Conservation (phyloP, 1,139 yeast species). For the Barnettozyma hawaiiensis region DNA sequence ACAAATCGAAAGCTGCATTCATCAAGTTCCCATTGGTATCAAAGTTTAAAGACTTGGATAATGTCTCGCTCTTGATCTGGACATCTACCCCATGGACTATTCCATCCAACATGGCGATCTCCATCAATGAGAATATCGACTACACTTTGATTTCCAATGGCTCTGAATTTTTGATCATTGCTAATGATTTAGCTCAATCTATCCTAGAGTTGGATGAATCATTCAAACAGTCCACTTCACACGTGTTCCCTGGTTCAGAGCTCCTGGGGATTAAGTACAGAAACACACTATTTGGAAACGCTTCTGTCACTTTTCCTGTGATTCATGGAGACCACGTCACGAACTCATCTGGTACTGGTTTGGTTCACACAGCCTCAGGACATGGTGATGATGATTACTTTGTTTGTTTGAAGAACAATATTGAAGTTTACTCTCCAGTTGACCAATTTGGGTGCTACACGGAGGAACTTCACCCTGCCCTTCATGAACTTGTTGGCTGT, state of each 20-base stretch:
- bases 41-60: slow-evolving; percentile 13
- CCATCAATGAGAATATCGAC: slow-evolving; percentile 52
- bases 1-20: slow-evolving; percentile 64
- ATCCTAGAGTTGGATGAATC: slow-evolving; percentile 28
- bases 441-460: slow-evolving; percentile 66
- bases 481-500: slow-evolving; percentile 42
- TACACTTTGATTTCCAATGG: slow-evolving; percentile 49
- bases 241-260: slow-evolving; percentile 38
- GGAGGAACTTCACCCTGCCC: slow-evolving; percentile 41
- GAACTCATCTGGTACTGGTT: slow-evolving; percentile 80
- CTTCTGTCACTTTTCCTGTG: slow-evolving; percentile 45
- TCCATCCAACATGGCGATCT: slow-evolving; percentile 80
- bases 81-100: slow-evolving; percentile 99
- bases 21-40: slow-evolving; percentile 57
- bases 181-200: slow-evolving; percentile 36
- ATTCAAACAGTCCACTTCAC: slow-evolving; percentile 20
- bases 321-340: slow-evolving; percentile 81
- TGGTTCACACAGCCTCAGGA: slow-evolving; percentile 97
- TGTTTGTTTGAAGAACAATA: slow-evolving; percentile 52
- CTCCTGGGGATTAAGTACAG: slow-evolving; percentile 44
- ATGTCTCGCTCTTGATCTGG: slow-evolving; percentile 57
- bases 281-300: slow-evolving; percentile 47
- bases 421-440: slow-evolving; percentile 70
- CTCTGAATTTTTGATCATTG: slow-evolving; percentile 40
- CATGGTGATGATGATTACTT: slow-evolving; percentile 94